Conservation (phyloP, 2,329 filamentous ascomycete species). For the Diaporthe vaccinii region DNA sequence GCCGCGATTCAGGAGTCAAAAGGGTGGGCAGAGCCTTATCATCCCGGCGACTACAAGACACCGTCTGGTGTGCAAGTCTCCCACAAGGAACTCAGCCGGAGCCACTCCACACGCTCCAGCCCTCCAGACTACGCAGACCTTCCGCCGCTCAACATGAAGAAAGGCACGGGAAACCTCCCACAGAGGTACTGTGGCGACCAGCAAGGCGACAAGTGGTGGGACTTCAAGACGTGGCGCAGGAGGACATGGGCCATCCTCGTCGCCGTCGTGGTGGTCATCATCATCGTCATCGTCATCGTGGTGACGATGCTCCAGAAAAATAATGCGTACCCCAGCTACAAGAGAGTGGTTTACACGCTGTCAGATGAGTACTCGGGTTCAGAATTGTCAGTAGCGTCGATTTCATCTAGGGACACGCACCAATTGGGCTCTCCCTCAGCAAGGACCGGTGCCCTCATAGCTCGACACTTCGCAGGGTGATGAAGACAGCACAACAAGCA, state of each 20-base stretch:
- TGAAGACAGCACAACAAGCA: neutral
- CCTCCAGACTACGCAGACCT: constrained; percentile 28
- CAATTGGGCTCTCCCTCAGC: neutral
- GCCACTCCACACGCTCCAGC: constrained; percentile 1
- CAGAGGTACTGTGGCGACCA: constrained; percentile 22
- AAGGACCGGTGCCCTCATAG: neutral
- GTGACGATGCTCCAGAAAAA: constrained; percentile 57
- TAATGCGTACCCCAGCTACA: constrained; percentile 63
- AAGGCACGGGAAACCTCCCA: constrained; percentile 1
- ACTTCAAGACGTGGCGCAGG: constrained; percentile 67
- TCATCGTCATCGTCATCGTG: constrained; percentile 63
- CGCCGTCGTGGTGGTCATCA: constrained; percentile 50
- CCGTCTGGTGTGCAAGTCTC: neutral
- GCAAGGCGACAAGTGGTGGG: constrained; percentile 43
- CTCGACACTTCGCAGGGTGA: neutral
- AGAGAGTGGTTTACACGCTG: constrained; percentile 60
- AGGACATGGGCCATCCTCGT: constrained; percentile 62
- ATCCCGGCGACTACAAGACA: neutral
- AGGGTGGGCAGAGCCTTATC: neutral
- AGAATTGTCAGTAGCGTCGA: constrained; percentile 51
- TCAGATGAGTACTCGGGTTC: constrained; percentile 64
- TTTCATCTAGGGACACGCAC: neutral
- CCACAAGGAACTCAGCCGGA: constrained; percentile 22
- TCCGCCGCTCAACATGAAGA: constrained; percentile 21
- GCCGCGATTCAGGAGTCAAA: constrained; percentile 10